A percentile compares a stretch with the other conserved stretches of the same genome.
These are phyloP conservation scores for Cladosporium sp. DNA, from an alignment of 2,329 filamentous ascomycete genomes.

Conservation along the genomic window DNA sequence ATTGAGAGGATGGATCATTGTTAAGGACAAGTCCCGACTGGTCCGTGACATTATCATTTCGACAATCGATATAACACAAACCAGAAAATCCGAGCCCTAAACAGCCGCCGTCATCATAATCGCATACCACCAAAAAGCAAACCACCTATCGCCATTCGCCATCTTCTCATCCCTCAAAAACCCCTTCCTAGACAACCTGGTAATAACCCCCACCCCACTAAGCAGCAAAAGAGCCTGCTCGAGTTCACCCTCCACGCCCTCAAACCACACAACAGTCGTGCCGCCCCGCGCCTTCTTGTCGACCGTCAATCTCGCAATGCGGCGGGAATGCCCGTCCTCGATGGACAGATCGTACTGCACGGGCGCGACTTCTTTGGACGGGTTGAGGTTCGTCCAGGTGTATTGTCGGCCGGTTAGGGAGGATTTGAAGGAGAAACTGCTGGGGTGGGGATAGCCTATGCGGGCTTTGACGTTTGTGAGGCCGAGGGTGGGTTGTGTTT, in stretches of 20 bases:
- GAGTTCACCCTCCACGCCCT: conserved; percentile 29
- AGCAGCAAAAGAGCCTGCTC: conserved; percentile 6
- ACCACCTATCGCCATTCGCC: neutral
- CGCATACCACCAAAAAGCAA: neutral
- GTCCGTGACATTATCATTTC: too few relatives aligned
- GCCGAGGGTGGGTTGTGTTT: neutral
- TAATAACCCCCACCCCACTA: conserved; percentile 3
- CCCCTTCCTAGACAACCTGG: conserved; percentile 3
- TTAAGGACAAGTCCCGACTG: too few relatives aligned
- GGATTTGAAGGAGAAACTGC: conserved; percentile 1
- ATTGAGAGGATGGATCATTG: too few relatives aligned
- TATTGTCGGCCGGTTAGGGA: neutral
- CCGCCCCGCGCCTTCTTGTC: conserved; percentile 29
- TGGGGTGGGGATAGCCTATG: conserved; percentile 8
- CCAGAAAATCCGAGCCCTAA: neutral
- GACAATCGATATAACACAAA: too few relatives aligned
- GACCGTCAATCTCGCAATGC: conserved; percentile 18
- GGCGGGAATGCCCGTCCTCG: neutral
- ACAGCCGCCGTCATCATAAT: neutral
- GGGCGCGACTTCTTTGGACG: neutral
- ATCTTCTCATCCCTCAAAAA: too few relatives aligned
- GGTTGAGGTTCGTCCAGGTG: neutral
- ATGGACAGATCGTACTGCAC: neutral
- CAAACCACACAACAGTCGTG: conserved; percentile 34
- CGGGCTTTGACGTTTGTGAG: conserved; percentile 5